These are phyloP conservation scores for Naganishia albida DNA, from an alignment of 1,284 basidiomycete genomes.

Conservation along the genomic window DNA sequence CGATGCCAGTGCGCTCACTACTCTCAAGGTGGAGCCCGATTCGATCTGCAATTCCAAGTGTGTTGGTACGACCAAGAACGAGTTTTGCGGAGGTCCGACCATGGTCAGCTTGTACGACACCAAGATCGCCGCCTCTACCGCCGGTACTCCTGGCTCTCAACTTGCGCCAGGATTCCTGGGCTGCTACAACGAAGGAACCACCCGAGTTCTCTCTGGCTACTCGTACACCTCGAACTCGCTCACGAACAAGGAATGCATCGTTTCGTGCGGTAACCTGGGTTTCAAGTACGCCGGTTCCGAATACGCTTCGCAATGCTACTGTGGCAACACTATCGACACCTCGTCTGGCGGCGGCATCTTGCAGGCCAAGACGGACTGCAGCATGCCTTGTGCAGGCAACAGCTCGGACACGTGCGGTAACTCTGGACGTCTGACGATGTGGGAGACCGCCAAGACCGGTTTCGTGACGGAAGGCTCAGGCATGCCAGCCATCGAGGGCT, in stretches of 20 bases:
- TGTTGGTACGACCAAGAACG: conserved; percentile 37
- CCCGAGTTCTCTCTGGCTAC: conserved; percentile 10
- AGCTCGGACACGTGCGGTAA: conserved; percentile 42
- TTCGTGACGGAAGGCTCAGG: background rate
- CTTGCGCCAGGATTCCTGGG: conserved; percentile 13
- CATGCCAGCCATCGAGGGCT: conserved; percentile 10
- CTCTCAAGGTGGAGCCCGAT: conserved; percentile 12
- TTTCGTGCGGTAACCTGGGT: conserved; percentile 23
- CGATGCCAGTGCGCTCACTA: background rate
- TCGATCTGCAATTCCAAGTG: conserved; percentile 36
- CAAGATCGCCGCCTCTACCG: conserved; percentile 6
- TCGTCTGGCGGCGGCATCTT: conserved; percentile 31
- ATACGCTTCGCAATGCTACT: conserved; percentile 29
- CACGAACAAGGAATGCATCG: conserved; percentile 15
- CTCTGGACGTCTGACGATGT: conserved; percentile 37
- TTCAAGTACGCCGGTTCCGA: conserved; percentile 29
- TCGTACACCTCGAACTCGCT: conserved; percentile 16
- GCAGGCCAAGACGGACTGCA: conserved; percentile 24
- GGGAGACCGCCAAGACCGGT: conserved; percentile 37
- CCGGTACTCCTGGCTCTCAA: conserved; percentile 14
- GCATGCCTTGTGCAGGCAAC: conserved; percentile 41
- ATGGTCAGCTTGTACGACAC: conserved; percentile 20
- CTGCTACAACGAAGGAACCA: conserved; percentile 23
- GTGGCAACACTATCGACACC: conserved; percentile 34
- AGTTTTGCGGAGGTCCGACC: conserved; percentile 37